Evolutionary conservation across 805 yeast genomes (phyloP).

Genomic region (Candida manassasensis): DNA sequence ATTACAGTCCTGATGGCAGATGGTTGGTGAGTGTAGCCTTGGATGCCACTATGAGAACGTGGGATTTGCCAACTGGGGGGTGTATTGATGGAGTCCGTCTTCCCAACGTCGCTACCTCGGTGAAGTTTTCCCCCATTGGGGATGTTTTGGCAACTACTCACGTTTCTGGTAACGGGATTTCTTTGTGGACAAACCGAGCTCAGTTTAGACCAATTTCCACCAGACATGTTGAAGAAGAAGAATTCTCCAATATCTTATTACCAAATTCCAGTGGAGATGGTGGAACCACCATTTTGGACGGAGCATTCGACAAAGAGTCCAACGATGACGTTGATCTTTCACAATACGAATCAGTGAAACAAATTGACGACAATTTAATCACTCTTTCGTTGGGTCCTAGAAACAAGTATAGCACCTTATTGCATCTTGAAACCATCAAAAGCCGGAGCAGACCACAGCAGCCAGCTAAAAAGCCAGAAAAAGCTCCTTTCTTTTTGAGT

Average conservation of each 20-base stretch:
- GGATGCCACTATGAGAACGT: conserved; percentile 86
- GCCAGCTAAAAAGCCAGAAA: conserved; percentile 78
- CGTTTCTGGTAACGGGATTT: conserved; percentile 83
- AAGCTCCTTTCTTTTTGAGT: conserved; percentile 75
- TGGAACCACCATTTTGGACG: conserved; percentile 66
- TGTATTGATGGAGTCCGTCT: conserved; percentile 89
- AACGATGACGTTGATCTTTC: conserved; percentile 22
- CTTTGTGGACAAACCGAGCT: conserved; percentile 87
- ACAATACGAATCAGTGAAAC: conserved; percentile 52
- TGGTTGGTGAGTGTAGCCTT: conserved; percentile 84
- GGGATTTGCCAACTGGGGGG: conserved; percentile 97
- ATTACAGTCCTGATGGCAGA: conserved; percentile 91
- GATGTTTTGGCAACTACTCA: conserved; percentile 91
- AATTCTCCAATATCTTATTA: conserved; percentile 56
- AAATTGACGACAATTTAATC: conserved; percentile 56
- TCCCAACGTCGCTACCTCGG: conserved; percentile 71
- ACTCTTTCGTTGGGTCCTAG: conserved; percentile 79
- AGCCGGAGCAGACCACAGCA: conserved; percentile 86
- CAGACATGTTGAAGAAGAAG: conserved; percentile 70
- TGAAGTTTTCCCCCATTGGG: conserved; percentile 81
- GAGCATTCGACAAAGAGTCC: conserved; percentile 55
- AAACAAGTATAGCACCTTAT: conserved; percentile 68
- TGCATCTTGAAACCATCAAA: conserved; percentile 79
- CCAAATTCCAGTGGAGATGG: conserved; percentile 81
- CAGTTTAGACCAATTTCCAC: conserved; percentile 76